Conservation (phyloP, 495 filamentous ascomycete genomes). For the Penicillium malachiteum region DNA sequence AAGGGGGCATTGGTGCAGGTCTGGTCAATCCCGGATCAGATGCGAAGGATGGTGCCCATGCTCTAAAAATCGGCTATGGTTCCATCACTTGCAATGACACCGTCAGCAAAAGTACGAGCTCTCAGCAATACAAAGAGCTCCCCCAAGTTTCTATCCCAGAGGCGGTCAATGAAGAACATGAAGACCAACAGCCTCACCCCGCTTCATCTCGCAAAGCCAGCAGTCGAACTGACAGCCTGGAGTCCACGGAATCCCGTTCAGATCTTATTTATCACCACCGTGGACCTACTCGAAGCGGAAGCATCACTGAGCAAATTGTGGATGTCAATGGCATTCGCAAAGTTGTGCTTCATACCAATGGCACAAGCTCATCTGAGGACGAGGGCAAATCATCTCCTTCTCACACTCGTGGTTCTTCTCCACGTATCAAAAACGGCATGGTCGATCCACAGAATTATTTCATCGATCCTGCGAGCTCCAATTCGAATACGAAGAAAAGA, state of each 20-base stretch:
- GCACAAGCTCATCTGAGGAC: constrained; percentile 47
- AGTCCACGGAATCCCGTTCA: constrained; percentile 37
- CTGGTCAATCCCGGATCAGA: constrained; percentile 51
- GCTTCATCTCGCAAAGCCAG: constrained; percentile 17
- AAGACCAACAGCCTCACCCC: constrained; percentile 20
- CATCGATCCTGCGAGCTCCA: constrained; percentile 2
- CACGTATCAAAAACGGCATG: constrained; percentile 14
- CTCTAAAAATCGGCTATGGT: constrained; percentile 65
- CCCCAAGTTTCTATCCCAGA: constrained; percentile 37
- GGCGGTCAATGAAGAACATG: constrained; percentile 38
- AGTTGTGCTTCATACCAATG: constrained; percentile 74
- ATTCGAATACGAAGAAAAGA: constrained; percentile 24
- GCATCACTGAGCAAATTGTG: constrained; percentile 84
- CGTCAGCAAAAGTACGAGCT: constrained; percentile 24
- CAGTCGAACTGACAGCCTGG: constrained; percentile 35
- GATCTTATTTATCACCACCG: constrained; percentile 39
- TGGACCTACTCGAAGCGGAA: constrained; percentile 71
- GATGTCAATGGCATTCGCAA: constrained; percentile 82
- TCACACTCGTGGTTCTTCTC: constrained; percentile 11
- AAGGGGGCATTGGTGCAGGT: constrained; percentile 53
- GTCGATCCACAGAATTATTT: constrained; percentile 1
- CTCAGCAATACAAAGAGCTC: constrained; percentile 28
- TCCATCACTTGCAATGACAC: constrained; percentile 33
- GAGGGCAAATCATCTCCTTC: constrained; percentile 19
- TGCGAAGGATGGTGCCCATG: constrained; percentile 69